Evolutionary conservation across 306 rosid species (phyloP), one percentile per base, ranked within the genome.

Genomic region (Lithocarpus polystachyus): DNA sequence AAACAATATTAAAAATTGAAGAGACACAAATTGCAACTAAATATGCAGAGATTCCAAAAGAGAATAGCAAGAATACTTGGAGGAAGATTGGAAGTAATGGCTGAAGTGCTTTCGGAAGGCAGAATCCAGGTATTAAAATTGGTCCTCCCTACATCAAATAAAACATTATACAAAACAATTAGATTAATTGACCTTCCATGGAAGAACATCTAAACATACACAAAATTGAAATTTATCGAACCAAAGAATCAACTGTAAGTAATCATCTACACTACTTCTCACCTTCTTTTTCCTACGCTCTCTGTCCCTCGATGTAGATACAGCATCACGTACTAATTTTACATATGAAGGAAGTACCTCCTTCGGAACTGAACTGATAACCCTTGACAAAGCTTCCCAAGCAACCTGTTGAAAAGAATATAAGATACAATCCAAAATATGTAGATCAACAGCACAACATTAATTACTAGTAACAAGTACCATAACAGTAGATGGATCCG

Each of bases 261-360:
- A 1, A 43, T 7, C 48, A 84, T 67, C 20, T 11, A 10, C 80
- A 79, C 28, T 64, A 57, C 20, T 77, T 71, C 85, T 75, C 80
- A 95, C 99, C 98, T 93, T 95, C 89, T 88, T 93, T 83, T 91
- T 95, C 88, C 99, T 91, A 9, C 97, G 91, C 84, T 93, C 99
- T 77, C 93, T 95, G 62, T 95, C 99, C 75, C 98, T 86, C 35
- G 99, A 89, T 15, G 97, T 90, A 73, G 99, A 95, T 35, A 95
- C 98, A 82, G 99, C 98, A 90, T 95, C 99, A 37, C 98, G 94
- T 55, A 93, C 99, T 55, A 93, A 80, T 88, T 95, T 95, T 55
- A 93, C 85, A 84, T 95, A 91, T 0, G 99, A 90, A 71, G 98
- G 98, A 78, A 95, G 96, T 23, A 89, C 82, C 82, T 93, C 99